Evolutionary conservation across 768 basidiomycete genomes (phyloP), one percentile per base, ranked within the genome.

Genomic region (Dioszegia aurantiaca): DNA sequence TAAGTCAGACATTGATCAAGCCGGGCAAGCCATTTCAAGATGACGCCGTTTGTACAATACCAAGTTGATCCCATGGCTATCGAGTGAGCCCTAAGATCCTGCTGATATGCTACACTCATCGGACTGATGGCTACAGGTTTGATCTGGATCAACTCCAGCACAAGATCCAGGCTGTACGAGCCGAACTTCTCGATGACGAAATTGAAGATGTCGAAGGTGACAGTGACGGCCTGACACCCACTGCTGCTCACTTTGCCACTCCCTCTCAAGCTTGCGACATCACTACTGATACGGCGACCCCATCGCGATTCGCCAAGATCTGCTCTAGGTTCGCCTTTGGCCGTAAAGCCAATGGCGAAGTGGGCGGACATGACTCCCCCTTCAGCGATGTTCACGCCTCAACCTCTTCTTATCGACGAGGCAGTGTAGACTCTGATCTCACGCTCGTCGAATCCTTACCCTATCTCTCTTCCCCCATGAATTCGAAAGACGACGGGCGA

Each of bases 301-400:
- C 17, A n/a, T 40, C 51, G 4, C 51, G 51, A 4, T 40, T 53
- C 11, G 3, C 23, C 37, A 19, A 53, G 36, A n/a, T 53, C 16
- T 37, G 51, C 21, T 53, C 51, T 3, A 53, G 40, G 26, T 40
- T 53, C 51, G 37, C 37, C 12, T 53, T 53, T 24, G 3, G 2
- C 36, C 48, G 48, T 12, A 36, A 51, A 24, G 28, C 24, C n/a
- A n/a, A n/a, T n/a, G n/a, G n/a, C n/a, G n/a, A n/a, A n/a, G n/a
- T n/a, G n/a, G n/a, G n/a, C n/a, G n/a, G n/a, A n/a, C n/a, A n/a
- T 12, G 11, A 12, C 10, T 46, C 45, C 9, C 27, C 45, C 21
- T 24, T 6, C 16, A 3, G 27, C 9, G 26, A 30, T n/a, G 28
- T 48, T 30, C 3, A 31, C 12, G 6, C 24, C 11, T 17, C 36